phyloP scores from a whole-genome alignment of 768 basidiomycete genomes.

The Mycena metata region DNA sequence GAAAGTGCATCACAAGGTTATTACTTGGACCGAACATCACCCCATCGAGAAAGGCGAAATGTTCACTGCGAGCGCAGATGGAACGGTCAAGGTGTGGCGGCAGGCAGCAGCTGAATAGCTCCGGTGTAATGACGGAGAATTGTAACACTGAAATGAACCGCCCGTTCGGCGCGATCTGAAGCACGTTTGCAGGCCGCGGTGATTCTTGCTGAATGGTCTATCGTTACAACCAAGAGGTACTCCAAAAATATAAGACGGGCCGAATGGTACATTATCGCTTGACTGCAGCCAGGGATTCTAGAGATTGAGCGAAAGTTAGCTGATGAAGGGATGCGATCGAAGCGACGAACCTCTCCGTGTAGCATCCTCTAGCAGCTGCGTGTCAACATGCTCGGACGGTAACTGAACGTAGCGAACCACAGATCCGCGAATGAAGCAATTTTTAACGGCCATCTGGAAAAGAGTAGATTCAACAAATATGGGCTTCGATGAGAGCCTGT shows the following conservation, averaged over 20 bases:
- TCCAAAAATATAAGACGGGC: constrained; percentile 19
- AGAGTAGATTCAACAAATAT: constrained; percentile 12
- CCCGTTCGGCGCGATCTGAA: background rate
- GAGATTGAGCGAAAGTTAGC: constrained; percentile 1
- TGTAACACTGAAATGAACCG: constrained; percentile 3
- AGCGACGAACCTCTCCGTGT: constrained; percentile 85
- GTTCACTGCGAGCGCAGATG: constrained; percentile 92
- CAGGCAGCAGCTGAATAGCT: constrained; percentile 49
- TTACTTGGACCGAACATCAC: constrained; percentile 95
- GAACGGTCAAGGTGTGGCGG: constrained; percentile 92
- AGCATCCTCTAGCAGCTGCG: constrained; percentile 95
- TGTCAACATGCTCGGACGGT: constrained; percentile 93
- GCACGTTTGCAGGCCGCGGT: background rate
- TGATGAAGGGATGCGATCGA: background rate
- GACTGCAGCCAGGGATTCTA: constrained; percentile 52
- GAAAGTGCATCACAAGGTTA: constrained; percentile 83
- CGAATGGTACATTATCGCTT: constrained; percentile 35
- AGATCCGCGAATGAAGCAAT: constrained; percentile 98
- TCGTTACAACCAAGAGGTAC: constrained; percentile 27
- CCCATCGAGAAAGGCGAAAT: constrained; percentile 86
- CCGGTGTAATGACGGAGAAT: background rate
- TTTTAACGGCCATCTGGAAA: constrained; percentile 95
- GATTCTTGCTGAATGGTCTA: constrained; percentile 11
- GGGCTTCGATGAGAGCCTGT: background rate
- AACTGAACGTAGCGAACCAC: constrained; percentile 98